A percentile compares a stretch with the other conserved stretches of the same genome.
phyloP scores from a whole-genome alignment of 2,329 filamentous ascomycete species.

The Botrytis deweyae region DNA sequence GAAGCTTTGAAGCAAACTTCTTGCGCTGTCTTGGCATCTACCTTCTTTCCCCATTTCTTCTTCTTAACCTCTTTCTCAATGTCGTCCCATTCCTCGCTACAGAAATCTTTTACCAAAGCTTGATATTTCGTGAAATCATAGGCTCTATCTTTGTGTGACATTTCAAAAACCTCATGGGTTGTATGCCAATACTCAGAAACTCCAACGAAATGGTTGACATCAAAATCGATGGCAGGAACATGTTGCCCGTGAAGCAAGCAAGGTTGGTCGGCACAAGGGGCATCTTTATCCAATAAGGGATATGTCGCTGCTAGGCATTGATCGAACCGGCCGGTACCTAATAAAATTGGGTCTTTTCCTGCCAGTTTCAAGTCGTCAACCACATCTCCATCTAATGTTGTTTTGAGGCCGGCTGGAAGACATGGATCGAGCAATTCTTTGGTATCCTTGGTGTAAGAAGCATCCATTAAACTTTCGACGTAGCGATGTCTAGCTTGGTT shows the following conservation, averaged over 20 bases:
- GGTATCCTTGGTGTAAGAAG: constrained; percentile 56
- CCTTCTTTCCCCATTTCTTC: constrained; percentile 74
- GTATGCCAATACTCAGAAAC: constrained; percentile 99
- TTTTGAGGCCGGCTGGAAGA: constrained; percentile 73
- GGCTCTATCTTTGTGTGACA: constrained; percentile 70
- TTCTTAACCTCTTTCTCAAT: constrained; percentile 66
- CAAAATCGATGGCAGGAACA: constrained; percentile 93
- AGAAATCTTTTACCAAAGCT: constrained; percentile 79
- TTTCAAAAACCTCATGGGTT: constrained; percentile 88
- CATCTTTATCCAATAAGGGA: constrained; percentile 86
- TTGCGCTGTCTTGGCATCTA: constrained; percentile 70
- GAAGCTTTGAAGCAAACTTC: constrained; percentile 97
- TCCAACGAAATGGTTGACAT: constrained; percentile 95
- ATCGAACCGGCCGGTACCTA: constrained; percentile 84
- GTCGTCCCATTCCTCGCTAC: constrained; percentile 74
- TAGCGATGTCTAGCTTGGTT: constrained; percentile 88
- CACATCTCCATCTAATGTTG: constrained; percentile 67
- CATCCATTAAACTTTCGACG: constrained; percentile 70
- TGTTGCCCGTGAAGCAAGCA: constrained; percentile 90
- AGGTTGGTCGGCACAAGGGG: constrained; percentile 76
- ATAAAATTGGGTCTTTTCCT: constrained; percentile 54
- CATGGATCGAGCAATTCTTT: constrained; percentile 86
- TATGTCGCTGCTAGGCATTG: constrained; percentile 81
- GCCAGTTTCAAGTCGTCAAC: constrained; percentile 42
- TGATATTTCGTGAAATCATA: constrained; percentile 94